Evolutionary conservation across 208 protist species (phyloP).

Genomic region (Crithidia expoeki): DNA sequence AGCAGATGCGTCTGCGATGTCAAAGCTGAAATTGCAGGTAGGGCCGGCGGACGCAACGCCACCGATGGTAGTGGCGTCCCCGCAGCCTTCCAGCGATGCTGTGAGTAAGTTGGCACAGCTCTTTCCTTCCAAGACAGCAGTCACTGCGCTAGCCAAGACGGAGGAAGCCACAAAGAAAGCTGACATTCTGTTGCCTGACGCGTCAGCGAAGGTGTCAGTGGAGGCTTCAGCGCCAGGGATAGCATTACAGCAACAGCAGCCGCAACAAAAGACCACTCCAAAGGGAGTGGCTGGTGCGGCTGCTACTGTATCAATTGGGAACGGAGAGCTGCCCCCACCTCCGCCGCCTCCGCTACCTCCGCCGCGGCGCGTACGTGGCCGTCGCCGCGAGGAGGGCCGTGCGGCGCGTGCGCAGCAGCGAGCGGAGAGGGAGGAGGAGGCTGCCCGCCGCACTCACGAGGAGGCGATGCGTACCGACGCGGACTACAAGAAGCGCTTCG

Average conservation of each 20-base stretch:
- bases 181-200: no score
- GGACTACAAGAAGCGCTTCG: slow-evolving; percentile 73
- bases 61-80: not conserved
- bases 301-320: not conserved
- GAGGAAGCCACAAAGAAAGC: slow-evolving; percentile 5
- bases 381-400: slow-evolving; percentile 36
- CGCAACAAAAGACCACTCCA: not conserved
- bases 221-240: no score
- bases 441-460: slow-evolving; percentile 58
- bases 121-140: slow-evolving; percentile 30
- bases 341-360: not conserved
- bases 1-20: slow-evolving; percentile 9
- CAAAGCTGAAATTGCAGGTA: slow-evolving; percentile 41
- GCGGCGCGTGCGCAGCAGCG: slow-evolving; percentile 42
- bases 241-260: not conserved
- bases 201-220: no score
- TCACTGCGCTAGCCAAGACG: slow-evolving; percentile 2
- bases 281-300: not conserved
- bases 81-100: slow-evolving; percentile 15
- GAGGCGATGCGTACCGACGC: slow-evolving; percentile 69
- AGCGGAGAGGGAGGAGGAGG: slow-evolving; percentile 36
- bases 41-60: not conserved
- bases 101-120: slow-evolving; percentile 32
- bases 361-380: slow-evolving; percentile 35
- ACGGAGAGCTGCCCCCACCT: not conserved